Evolutionary conservation across 2,329 filamentous ascomycete species (phyloP).

Genomic region (Huntiella abstrusa): DNA sequence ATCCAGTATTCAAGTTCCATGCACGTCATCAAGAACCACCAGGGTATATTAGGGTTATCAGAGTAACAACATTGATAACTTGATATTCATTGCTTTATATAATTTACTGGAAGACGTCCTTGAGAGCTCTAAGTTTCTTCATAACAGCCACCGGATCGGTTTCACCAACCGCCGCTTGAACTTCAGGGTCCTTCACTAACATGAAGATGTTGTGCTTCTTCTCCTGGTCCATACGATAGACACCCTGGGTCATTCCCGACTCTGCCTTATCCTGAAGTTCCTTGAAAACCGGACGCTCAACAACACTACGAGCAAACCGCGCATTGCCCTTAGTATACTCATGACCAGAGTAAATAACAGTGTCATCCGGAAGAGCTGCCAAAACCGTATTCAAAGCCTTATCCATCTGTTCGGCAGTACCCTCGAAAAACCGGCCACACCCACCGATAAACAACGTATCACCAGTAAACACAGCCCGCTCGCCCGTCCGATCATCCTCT

Average conservation of each 20-base stretch:
- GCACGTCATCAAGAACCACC: background rate
- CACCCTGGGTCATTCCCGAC: constrained; percentile 79
- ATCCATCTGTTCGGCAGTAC: constrained; percentile 77
- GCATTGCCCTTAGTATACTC: constrained; percentile 98
- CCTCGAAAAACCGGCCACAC: constrained; percentile 93
- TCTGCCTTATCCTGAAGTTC: constrained; percentile 60
- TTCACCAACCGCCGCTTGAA: constrained; percentile 70
- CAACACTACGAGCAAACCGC: constrained; percentile 63
- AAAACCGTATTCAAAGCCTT: constrained; percentile 76
- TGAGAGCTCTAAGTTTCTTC: constrained; percentile 71
- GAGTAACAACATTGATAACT: no score
- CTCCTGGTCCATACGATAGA: constrained; percentile 93
- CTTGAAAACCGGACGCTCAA: constrained; percentile 51
- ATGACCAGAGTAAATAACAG: constrained; percentile 81
- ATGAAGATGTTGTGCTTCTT: constrained; percentile 98
- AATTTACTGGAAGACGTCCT: constrained; percentile 52
- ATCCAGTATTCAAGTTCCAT: no score
- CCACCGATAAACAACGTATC: constrained; percentile 92
- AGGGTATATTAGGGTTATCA: background rate
- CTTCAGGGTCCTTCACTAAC: constrained; percentile 61
- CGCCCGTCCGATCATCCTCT: constrained; percentile 46
- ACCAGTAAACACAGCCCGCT: constrained; percentile 75
- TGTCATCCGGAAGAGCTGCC: constrained; percentile 67
- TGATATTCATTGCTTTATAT: constrained; percentile 19
- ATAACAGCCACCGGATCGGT: constrained; percentile 70